Evolutionary conservation across 345 rosid species (phyloP).

Genomic region (Acer yangbiense): DNA sequence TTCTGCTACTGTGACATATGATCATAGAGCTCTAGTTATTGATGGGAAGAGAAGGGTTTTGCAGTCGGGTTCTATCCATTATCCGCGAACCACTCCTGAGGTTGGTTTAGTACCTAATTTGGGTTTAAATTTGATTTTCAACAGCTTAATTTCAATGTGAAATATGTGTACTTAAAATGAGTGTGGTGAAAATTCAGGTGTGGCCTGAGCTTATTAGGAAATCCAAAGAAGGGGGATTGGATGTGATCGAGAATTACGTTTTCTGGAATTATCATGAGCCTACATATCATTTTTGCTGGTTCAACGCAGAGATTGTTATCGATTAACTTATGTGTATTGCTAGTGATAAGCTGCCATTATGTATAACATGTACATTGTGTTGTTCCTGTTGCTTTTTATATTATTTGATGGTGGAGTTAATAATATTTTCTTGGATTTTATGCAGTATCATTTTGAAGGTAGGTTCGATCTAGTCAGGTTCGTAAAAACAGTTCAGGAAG

Average conservation of each 20-base stretch:
- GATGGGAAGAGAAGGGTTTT: slow-evolving; percentile 61
- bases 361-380: background rate
- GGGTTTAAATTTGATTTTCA: background rate
- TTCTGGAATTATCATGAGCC: slow-evolving; percentile 77
- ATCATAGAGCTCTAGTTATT: slow-evolving; percentile 57
- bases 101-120: slow-evolving; percentile 23
- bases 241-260: slow-evolving; percentile 65
- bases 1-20: slow-evolving; percentile 48
- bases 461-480: slow-evolving; percentile 67
- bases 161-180: too few species aligned
- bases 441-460: slow-evolving; percentile 63
- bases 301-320: too few species aligned
- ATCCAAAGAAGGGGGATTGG: slow-evolving; percentile 66
- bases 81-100: slow-evolving; percentile 60
- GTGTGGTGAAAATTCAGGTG: slow-evolving; percentile 37
- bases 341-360: background rate
- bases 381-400: background rate
- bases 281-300: background rate
- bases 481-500: slow-evolving; percentile 58
- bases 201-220: slow-evolving; percentile 68
- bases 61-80: slow-evolving; percentile 70
- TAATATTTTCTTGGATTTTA: slow-evolving; percentile 11
- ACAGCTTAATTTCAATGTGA: too few species aligned
- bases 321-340: background rate
- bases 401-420: background rate